Conservation (phyloP, 2,329 filamentous ascomycete species). For the Colletotrichum karsti region DNA sequence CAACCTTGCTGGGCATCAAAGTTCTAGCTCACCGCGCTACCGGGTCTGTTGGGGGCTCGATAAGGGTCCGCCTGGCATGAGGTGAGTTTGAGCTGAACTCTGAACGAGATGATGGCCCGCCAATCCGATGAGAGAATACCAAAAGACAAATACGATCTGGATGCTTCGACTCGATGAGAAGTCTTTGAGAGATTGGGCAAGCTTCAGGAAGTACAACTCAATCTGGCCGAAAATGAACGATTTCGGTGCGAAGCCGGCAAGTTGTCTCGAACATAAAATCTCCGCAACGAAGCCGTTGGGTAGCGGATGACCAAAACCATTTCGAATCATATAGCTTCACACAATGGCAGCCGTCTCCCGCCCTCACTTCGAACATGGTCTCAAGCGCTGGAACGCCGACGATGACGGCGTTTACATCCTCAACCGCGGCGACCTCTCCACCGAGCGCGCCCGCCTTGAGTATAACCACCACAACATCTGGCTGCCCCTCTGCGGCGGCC, state of each 20-base stretch:
- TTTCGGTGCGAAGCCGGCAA: not conserved
- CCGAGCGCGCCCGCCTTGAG: constrained; percentile 4
- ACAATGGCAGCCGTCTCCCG: not conserved
- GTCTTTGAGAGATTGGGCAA: not conserved
- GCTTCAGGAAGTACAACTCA: not conserved
- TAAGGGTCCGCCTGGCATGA: not conserved
- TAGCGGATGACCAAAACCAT: no score
- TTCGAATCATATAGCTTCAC: no score
- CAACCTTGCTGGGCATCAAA: not conserved
- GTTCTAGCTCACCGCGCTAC: not conserved
- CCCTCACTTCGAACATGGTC: not conserved
- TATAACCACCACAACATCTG: constrained; percentile 13
- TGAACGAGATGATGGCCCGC: not conserved
- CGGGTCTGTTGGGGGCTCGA: not conserved
- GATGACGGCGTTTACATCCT: constrained; percentile 4
- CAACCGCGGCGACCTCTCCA: constrained; percentile 1
- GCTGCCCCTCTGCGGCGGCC: not conserved
- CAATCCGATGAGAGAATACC: not conserved
- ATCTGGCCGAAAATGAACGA: not conserved
- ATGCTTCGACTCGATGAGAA: not conserved
- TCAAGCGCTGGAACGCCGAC: not conserved
- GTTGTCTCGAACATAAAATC: no score
- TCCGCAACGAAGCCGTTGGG: not conserved
- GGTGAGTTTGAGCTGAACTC: not conserved
- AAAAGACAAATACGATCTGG: not conserved